Evolutionary conservation across 1,284 basidiomycete species (phyloP).

Genomic region (Inonotus hispidus): DNA sequence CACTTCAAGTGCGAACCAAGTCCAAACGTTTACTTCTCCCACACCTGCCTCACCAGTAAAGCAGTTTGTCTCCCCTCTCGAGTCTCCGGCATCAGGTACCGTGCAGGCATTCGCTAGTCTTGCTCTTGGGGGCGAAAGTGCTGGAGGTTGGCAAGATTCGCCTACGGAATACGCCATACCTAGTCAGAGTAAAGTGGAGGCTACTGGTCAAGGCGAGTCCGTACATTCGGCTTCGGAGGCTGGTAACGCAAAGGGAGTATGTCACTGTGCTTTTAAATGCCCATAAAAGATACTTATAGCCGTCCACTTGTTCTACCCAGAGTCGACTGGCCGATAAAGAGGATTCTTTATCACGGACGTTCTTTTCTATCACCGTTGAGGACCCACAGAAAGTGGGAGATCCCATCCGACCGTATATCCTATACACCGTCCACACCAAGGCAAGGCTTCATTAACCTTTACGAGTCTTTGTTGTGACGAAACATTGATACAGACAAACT

Average conservation of each 20-base stretch:
- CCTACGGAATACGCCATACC: not conserved
- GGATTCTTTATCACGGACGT: slow-evolving; percentile 34
- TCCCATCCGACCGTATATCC: slow-evolving; percentile 85
- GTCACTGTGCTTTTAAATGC: slow-evolving; percentile 21
- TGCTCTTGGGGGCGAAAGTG: slow-evolving; percentile 54
- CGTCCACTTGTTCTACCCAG: slow-evolving; percentile 28
- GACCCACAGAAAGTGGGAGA: slow-evolving; percentile 94
- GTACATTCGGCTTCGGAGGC: not conserved
- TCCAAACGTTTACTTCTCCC: slow-evolving; percentile 1
- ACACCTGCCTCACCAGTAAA: slow-evolving; percentile 24
- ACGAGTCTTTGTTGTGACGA: slow-evolving; percentile 13
- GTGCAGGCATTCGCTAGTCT: slow-evolving; percentile 52
- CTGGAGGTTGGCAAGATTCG: slow-evolving; percentile 49
- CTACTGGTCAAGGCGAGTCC: not conserved
- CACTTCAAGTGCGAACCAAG: not conserved
- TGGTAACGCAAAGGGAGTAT: not conserved
- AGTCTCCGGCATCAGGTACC: slow-evolving; percentile 34
- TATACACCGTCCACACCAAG: slow-evolving; percentile 90
- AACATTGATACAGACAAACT: slow-evolving; percentile 58
- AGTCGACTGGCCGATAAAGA: slow-evolving; percentile 30
- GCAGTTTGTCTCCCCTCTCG: slow-evolving; percentile 49
- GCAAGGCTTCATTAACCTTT: slow-evolving; percentile 37
- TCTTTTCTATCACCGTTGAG: slow-evolving; percentile 80
- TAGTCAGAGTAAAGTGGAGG: not conserved
- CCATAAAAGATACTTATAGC: slow-evolving; percentile 24